Base-by-base conservation (phyloP, 2,329 filamentous ascomycete genomes). In the Dactylella cylindrospora region DNA sequence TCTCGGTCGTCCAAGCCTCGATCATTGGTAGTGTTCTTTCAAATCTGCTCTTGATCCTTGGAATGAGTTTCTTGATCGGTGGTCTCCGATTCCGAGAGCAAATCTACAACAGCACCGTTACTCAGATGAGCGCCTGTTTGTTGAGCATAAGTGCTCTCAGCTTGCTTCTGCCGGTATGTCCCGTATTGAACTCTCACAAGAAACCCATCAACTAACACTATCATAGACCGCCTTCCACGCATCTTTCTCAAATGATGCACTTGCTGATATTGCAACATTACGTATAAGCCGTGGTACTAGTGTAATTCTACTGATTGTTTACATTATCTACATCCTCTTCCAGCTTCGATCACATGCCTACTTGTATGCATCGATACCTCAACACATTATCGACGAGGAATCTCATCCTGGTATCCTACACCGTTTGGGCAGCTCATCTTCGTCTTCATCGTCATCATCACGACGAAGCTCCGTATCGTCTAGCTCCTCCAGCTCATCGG, bases 21-120 rank as follows among this genome's bases (percentile, higher is more conserved):
- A 76, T 95, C 44, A 78, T 96, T 23, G 90, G 90, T 33, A 95
- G 89, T 1, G 95, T 96, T 68, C 76, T 96, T 66, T 86, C 90
- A 66, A 95, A 95, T 70, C 75, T 95, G 52, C 78, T 96, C 19
- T 79, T 95, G 62, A 95, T 95, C 70, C 75, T 96, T 68, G 90
- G 90, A 70, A 95, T 95, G 89, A 84, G 84, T 54, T 95, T 96
- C 73, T 80, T 95, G 46, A 75, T 94, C 19, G 90, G 90, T 70
- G 90, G 90, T 65, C 76, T 95, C 50, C 84, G 89, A 65, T 95
- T 83, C 73, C 85, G 86, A 71, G 90, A 96, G 76, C 90, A 86
- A 81, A 84, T 96, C 65, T 96, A 95, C 75, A 96, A 95, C 75
- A 93, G 84, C 74, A 95, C 88, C 17, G 88, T 95, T 57, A 95